Conservation (phyloP, 169 alveolate genomes). For the Plasmodium vivax region DNA sequence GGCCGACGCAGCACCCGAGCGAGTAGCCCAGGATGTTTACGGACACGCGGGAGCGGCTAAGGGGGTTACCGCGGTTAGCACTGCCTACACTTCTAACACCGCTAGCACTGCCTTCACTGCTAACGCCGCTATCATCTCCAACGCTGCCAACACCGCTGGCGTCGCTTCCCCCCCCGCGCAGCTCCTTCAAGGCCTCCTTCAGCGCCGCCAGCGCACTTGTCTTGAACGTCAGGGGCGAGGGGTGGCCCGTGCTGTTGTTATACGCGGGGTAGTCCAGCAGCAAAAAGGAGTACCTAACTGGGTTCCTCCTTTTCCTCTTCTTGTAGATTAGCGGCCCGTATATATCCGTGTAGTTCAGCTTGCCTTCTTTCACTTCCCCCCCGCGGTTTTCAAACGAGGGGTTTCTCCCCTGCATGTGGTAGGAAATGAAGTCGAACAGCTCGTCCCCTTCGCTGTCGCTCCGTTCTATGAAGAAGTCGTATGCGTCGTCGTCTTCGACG, state of each 20-base stretch:
- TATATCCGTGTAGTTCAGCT: slow-evolving; percentile 52
- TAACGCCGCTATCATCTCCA: background rate
- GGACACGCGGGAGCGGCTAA: background rate
- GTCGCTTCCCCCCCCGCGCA: background rate
- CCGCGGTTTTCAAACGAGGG: slow-evolving; percentile 64
- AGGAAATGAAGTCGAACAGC: slow-evolving; percentile 47
- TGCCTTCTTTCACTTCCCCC: slow-evolving; percentile 8
- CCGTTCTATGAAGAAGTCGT: slow-evolving; percentile 46
- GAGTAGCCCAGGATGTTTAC: slow-evolving; percentile 57
- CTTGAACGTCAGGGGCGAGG: slow-evolving; percentile 71
- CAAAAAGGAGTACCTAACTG: slow-evolving; percentile 44
- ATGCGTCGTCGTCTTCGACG: background rate
- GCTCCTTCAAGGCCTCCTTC: slow-evolving; percentile 62
- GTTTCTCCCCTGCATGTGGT: slow-evolving; percentile 73
- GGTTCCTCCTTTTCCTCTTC: background rate
- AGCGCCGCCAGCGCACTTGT: slow-evolving; percentile 62
- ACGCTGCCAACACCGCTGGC: background rate
- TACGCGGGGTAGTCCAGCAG: slow-evolving; percentile 67
- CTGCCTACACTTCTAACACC: background rate
- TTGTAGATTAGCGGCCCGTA: slow-evolving; percentile 67
- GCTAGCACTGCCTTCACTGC: background rate
- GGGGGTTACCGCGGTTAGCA: background rate
- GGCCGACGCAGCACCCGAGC: slow-evolving; percentile 53
- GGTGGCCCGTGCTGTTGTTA: slow-evolving; percentile 69
- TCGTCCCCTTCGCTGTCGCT: slow-evolving; percentile 50